These are phyloP conservation scores for Boletus tomentosulus DNA, from an alignment of 768 basidiomycete species.

Conservation along the genomic window DNA sequence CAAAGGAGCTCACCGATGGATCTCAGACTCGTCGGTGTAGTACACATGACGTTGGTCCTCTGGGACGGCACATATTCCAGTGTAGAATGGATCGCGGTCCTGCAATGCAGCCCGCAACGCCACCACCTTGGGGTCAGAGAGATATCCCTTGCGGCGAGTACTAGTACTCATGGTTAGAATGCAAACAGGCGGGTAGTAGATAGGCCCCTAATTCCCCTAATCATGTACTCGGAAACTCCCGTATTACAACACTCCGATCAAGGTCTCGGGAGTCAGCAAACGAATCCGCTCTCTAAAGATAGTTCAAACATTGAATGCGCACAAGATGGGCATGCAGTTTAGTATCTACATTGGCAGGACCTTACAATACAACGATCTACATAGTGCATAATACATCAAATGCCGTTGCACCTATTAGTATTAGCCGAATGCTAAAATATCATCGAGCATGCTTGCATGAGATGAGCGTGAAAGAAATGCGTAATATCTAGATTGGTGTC, in stretches of 20 bases:
- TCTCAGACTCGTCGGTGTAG: background rate
- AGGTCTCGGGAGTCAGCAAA: too few relatives aligned
- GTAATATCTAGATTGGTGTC: background rate
- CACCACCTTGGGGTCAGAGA: background rate
- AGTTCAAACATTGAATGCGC: too few relatives aligned
- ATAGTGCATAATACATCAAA: background rate
- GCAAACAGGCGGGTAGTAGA: background rate
- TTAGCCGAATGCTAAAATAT: background rate
- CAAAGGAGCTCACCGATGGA: background rate
- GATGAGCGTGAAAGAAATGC: background rate
- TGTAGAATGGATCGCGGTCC: background rate
- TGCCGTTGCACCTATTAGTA: background rate
- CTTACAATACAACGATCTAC: background rate
- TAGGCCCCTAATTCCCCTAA: background rate
- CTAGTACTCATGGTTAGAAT: background rate
- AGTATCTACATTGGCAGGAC: too few relatives aligned
- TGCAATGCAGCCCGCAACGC: background rate
- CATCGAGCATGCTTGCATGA: background rate
- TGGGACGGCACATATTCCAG: background rate
- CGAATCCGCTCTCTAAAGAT: too few relatives aligned
- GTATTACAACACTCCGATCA: too few relatives aligned
- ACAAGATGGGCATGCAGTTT: too few relatives aligned
- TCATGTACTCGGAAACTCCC: too few relatives aligned
- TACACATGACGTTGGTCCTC: background rate
- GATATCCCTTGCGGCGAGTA: background rate